Conservation (phyloP, 257 asterid species). For the Ocimum tenuiflorum region DNA sequence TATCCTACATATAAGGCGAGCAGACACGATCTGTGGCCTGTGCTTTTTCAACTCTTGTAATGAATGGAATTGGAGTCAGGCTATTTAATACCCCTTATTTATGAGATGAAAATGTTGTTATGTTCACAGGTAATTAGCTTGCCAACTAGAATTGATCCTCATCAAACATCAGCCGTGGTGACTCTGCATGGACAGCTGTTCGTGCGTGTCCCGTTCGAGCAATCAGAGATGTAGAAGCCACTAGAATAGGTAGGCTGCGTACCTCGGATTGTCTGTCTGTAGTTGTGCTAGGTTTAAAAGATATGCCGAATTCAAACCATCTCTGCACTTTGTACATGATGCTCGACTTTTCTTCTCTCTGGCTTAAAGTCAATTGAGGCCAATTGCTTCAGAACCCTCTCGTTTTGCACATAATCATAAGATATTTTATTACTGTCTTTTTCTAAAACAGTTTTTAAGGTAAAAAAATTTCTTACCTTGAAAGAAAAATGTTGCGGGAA, state of each 20-base stretch:
- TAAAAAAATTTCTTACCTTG: no score
- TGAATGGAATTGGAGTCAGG: no score
- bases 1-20: no score
- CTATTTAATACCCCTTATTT: neutral
- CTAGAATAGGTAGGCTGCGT: conserved; percentile 1
- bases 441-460: no score
- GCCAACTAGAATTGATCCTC: conserved; percentile 91
- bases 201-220: conserved; percentile 89
- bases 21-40: no score
- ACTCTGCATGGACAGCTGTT: conserved; percentile 89
- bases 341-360: neutral
- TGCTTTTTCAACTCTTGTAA: no score
- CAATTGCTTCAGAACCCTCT: neutral
- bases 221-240: conserved; percentile 34
- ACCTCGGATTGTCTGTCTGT: neutral
- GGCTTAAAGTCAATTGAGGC: neutral
- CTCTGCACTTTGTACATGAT: conserved; percentile 8
- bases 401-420: neutral
- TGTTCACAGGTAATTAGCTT: conserved; percentile 69
- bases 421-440: neutral
- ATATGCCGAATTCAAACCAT: neutral
- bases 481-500: no score
- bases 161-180: conserved; percentile 90
- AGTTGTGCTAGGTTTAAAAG: neutral
- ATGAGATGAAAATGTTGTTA: neutral